Evolutionary conservation across 257 asterid genomes (phyloP), one percentile per base, ranked within the genome.

Genomic region (Vinca minor): DNA sequence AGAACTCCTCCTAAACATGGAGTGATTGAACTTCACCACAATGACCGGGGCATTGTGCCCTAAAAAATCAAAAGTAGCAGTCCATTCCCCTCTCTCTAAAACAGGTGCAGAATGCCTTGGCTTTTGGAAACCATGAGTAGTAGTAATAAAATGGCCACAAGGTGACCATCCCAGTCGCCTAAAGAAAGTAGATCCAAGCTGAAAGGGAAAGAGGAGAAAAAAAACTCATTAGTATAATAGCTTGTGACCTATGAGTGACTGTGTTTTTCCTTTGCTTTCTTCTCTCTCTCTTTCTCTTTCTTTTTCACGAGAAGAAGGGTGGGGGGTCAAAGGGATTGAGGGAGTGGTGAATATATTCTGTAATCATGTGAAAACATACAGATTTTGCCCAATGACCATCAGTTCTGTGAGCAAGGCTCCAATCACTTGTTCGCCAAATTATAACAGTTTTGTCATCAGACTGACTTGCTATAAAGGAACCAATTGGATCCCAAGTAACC

Each of bases 151-250:
- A 76, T 93, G 97, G 68, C 99, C 99, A 46, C 99, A 93, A 49
- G 98, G 99, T 29, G 99, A 93, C 99, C 99, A 93, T 69, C 87
- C 97, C 65, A 93, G 97, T 73, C 99, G 86, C 84, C 99, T 93
- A 81, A 93, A 93, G 84, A 93, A 93, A 55, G 99, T 93, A 64
- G 96, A 89, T 66, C 98, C 99, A 70, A 93, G 96, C 98, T 93
- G 96, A 64, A 82, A 72, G 65, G 26, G n/a, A 10, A 34, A 32
- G 2, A 23, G 31, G 54, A 49, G 39, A 38, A 39, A 44, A 70
- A 67, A 72, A 42, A 31, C 54, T n/a, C n/a, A 36, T 73, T 58
- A 32, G 32, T 25, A 59, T 17, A 34, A 31, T 18, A 56, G 62
- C 5, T 15, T 56, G 26, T 15, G n/a, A n/a, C n/a, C n/a, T n/a